These are phyloP conservation scores for Rhynchosporium graminicola DNA, from an alignment of 2,329 filamentous ascomycete genomes.

Conservation along the genomic window DNA sequence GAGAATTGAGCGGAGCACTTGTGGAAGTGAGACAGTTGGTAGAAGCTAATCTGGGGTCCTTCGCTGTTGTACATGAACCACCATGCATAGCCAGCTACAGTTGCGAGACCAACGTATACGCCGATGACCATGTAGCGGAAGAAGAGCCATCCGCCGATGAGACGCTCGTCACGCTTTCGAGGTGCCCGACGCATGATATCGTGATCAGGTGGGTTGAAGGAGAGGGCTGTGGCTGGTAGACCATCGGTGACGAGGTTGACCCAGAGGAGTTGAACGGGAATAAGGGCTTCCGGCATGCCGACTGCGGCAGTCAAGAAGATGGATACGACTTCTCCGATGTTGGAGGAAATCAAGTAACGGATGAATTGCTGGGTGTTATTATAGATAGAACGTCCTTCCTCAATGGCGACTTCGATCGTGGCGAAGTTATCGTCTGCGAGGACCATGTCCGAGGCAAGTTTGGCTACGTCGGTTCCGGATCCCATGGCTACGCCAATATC, in stretches of 20 bases:
- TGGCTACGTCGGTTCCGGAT: conserved; percentile 94
- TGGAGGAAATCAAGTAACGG: conserved; percentile 97
- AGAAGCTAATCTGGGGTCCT: conserved; percentile 89
- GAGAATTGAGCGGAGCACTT: conserved; percentile 83
- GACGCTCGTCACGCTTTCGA: conserved; percentile 85
- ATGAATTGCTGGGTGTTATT: conserved; percentile 99
- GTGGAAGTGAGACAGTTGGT: conserved; percentile 90
- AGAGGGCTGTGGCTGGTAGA: conserved; percentile 91
- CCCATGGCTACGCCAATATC: conserved; percentile 99
- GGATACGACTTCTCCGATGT: conserved; percentile 98
- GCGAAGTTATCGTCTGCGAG: conserved; percentile 98
- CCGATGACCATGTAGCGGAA: conserved; percentile 97
- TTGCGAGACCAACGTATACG: conserved; percentile 90
- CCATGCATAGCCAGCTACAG: conserved; percentile 98
- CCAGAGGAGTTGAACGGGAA: conserved; percentile 97
- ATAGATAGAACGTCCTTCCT: conserved; percentile 97
- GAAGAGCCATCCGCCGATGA: conserved; percentile 95
- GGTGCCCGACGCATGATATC: conserved; percentile 95
- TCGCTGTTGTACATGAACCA: conserved; percentile 97
- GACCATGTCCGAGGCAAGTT: conserved; percentile 97
- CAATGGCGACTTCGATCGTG: conserved; percentile 92
- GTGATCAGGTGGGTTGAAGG: conserved; percentile 97
- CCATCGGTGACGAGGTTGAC: conserved; percentile 98
- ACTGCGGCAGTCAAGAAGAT: conserved; percentile 96
- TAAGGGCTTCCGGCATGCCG: conserved; percentile 96